A percentile compares a stretch with the other conserved stretches of the same genome.
phyloP scores from a whole-genome alignment of 192 early-diverging fungal genomes.

The Backusella macrospora region DNA sequence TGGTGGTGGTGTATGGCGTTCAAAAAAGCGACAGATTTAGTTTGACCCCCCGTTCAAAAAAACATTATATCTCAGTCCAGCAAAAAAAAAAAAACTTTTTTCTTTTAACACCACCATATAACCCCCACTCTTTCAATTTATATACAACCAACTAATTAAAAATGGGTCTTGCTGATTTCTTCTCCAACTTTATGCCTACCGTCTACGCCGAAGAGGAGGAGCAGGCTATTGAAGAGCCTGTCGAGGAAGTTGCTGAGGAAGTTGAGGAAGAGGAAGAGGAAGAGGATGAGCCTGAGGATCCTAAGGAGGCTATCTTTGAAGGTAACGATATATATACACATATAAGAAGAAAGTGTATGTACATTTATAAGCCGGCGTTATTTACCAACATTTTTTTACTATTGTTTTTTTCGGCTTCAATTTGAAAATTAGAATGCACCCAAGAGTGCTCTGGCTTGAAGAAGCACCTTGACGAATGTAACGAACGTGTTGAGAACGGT shows the following conservation, averaged over 20 bases:
- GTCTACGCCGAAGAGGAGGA: conserved; percentile 68
- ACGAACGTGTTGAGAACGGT: conserved; percentile 73
- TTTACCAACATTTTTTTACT: neutral
- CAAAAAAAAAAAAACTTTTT: conserved; percentile 9
- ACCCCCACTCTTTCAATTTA: conserved; percentile 26
- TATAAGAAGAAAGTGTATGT: neutral
- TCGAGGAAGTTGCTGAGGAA: conserved; percentile 39
- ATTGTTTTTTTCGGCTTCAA: neutral
- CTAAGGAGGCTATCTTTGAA: conserved; percentile 61
- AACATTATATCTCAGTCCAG: conserved; percentile 6
- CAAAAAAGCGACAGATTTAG: neutral
- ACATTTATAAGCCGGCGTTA: neutral
- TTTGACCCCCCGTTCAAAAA: conserved; percentile 14
- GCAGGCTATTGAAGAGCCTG: conserved; percentile 44
- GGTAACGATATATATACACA: conserved; percentile 40
- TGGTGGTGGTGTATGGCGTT: neutral
- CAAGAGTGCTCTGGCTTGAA: conserved; percentile 72
- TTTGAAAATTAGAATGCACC: conserved; percentile 54
- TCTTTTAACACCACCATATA: conserved; percentile 2
- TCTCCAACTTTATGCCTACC: conserved; percentile 54
- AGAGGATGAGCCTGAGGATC: conserved; percentile 62
- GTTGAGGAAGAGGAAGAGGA: conserved; percentile 44
- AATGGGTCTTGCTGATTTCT: conserved; percentile 43
- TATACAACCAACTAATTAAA: conserved; percentile 1
- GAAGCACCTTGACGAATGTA: conserved; percentile 78